Evolutionary conservation across 768 basidiomycete species (phyloP).

Genomic region (Pleurotus platypus): DNA sequence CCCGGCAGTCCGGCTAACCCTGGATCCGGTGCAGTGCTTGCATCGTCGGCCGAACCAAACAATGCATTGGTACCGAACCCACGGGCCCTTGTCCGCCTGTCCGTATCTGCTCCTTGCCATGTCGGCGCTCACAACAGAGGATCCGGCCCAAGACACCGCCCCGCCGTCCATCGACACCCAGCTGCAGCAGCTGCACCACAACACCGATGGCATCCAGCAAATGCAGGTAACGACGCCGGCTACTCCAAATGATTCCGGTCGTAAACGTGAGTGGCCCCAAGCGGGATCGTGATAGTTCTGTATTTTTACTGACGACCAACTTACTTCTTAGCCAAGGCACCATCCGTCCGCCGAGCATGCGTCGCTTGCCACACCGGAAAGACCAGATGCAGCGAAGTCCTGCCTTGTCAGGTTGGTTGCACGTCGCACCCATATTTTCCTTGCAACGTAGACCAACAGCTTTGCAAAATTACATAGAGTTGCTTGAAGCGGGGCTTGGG

Average conservation of each 20-base stretch:
- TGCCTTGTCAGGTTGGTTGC: slow-evolving; percentile 69
- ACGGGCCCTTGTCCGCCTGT: not conserved
- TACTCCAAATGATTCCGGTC: slow-evolving; percentile 30
- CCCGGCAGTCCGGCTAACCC: not conserved
- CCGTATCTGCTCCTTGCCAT: slow-evolving; percentile 34
- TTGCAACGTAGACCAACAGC: slow-evolving; percentile 3
- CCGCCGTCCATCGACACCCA: slow-evolving; percentile 58
- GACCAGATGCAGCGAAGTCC: slow-evolving; percentile 77
- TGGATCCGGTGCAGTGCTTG: not conserved
- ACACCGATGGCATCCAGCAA: slow-evolving; percentile 30
- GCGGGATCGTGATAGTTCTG: slow-evolving; percentile 13
- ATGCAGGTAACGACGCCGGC: slow-evolving; percentile 19
- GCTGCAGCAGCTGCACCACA: slow-evolving; percentile 50
- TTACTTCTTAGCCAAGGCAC: slow-evolving; percentile 60
- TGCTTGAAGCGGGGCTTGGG: slow-evolving; percentile 81
- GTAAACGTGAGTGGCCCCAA: slow-evolving; percentile 56
- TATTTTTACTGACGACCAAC: not conserved
- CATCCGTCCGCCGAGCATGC: slow-evolving; percentile 78
- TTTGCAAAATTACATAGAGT: slow-evolving; percentile 41
- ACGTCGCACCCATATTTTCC: slow-evolving; percentile 2
- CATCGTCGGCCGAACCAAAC: slow-evolving; percentile 4
- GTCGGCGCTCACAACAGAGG: slow-evolving; percentile 75
- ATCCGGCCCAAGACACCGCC: slow-evolving; percentile 48
- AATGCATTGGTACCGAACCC: not conserved
- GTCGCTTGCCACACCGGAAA: slow-evolving; percentile 81